A percentile compares a stretch with the other conserved stretches of the same genome.
phyloP scores from a whole-genome alignment of 108 stramenopile species.

The Skeletonema tropicum region DNA sequence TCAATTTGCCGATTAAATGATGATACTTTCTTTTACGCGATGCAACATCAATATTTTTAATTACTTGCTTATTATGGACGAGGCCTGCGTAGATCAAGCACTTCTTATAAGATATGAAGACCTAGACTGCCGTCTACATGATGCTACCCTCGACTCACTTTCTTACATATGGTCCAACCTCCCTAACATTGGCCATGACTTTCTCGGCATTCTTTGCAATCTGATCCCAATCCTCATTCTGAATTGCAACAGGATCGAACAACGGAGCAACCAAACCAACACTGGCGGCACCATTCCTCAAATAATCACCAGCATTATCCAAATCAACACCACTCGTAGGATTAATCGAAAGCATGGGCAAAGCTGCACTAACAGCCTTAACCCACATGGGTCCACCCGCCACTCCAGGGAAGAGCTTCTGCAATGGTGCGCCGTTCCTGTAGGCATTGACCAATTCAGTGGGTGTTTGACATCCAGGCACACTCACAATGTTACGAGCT shows the following conservation, averaged over 20 bases:
- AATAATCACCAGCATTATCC: conserved; percentile 83
- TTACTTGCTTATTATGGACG: no score
- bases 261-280: conserved; percentile 87
- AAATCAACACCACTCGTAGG: conserved; percentile 85
- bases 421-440: conserved; percentile 78
- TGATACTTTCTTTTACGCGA: no score
- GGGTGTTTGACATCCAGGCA: conserved; percentile 89
- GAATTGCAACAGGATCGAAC: conserved; percentile 79
- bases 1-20: no score
- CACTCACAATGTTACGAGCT: conserved; percentile 76
- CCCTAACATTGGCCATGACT: conserved; percentile 78
- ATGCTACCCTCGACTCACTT: conserved; percentile 45
- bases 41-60: no score
- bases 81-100: no score
- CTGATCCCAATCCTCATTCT: conserved; percentile 71
- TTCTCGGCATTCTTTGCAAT: conserved; percentile 85
- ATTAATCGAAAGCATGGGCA: conserved; percentile 83
- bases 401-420: conserved; percentile 90
- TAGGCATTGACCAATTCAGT: conserved; percentile 80
- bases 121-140: no score
- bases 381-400: conserved; percentile 85
- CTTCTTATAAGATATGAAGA: no score
- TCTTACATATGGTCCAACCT: conserved; percentile 75
- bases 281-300: conserved; percentile 75
- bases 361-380: conserved; percentile 81